A percentile compares a stretch with the other conserved stretches of the same genome.
Conservation (phyloP, 768 basidiomycete genomes). For the Podaxis sp. region DNA sequence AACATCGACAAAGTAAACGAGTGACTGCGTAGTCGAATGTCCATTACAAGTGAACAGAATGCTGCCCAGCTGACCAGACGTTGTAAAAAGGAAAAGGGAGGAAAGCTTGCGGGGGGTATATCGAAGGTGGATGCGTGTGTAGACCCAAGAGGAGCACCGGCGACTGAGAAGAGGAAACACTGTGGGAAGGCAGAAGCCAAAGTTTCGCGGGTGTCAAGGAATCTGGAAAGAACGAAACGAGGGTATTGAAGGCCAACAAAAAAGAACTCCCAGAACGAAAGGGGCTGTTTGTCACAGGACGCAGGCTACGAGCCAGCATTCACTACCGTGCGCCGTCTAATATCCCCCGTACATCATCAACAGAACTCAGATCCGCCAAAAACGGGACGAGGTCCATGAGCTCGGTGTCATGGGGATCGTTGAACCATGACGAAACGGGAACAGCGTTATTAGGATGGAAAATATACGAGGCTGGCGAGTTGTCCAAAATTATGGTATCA, state of each 20-base stretch:
- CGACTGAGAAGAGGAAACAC: background rate
- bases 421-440: conserved; percentile 99
- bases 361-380: conserved; percentile 80
- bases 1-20: conserved; percentile 5
- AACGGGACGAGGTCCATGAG: conserved; percentile 95
- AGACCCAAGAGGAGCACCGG: conserved; percentile 6
- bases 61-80: conserved; percentile 1
- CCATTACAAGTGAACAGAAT: conserved; percentile 5
- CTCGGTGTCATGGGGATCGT: conserved; percentile 97
- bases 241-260: background rate
- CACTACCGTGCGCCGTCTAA: conserved; percentile 77
- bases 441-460: conserved; percentile 99
- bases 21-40: conserved; percentile 8
- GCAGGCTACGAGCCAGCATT: conserved; percentile 2
- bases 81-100: background rate
- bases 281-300: background rate
- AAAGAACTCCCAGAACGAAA: background rate
- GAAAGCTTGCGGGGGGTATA: conserved; percentile 12
- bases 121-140: conserved; percentile 11
- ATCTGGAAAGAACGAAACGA: background rate
- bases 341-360: conserved; percentile 90
- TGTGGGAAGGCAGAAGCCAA: background rate
- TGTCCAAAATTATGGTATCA: conserved; percentile 97
- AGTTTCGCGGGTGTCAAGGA: conserved; percentile 5
- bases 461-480: conserved; percentile 98